A percentile compares a stretch with the other conserved stretches of the same genome.
phyloP scores from a whole-genome alignment of 2,329 filamentous ascomycete species.

The Aspergillus amoenus region DNA sequence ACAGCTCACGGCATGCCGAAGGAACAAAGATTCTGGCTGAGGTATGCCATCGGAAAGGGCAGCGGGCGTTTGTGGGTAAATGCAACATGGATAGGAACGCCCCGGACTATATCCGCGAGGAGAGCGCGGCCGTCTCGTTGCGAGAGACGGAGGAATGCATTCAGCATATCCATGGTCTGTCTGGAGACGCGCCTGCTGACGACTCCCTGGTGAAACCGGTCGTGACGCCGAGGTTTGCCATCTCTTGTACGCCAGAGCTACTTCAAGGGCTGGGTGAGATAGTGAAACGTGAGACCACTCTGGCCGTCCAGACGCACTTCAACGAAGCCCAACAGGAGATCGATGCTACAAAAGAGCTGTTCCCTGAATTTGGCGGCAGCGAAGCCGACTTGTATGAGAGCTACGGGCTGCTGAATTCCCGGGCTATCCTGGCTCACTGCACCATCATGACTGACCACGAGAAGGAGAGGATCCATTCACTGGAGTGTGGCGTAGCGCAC shows the following conservation, averaged over 20 bases:
- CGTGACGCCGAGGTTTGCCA: conserved; percentile 61
- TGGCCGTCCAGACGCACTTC: conserved; percentile 67
- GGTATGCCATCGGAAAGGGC: conserved; percentile 31
- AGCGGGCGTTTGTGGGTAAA: conserved; percentile 38
- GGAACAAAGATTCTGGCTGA: conserved; percentile 35
- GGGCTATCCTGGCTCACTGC: conserved; percentile 66
- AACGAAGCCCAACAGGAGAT: conserved; percentile 65
- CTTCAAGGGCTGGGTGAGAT: conserved; percentile 58
- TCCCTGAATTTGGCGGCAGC: conserved; percentile 52
- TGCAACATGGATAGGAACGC: conserved; percentile 40
- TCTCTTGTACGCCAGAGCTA: conserved; percentile 57
- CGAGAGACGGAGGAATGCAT: conserved; percentile 53
- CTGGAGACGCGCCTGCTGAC: conserved; percentile 35
- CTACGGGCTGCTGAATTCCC: conserved; percentile 54
- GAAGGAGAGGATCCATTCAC: conserved; percentile 24
- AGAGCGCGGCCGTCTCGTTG: conserved; percentile 48
- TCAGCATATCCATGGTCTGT: conserved; percentile 47
- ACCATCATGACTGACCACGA: conserved; percentile 62
- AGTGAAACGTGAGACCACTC: conserved; percentile 45
- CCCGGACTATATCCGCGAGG: conserved; percentile 56
- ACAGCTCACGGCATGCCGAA: conserved; percentile 32
- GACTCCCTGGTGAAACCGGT: conserved; percentile 48
- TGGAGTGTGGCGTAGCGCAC: conserved; percentile 61
- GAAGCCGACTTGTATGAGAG: conserved; percentile 61
- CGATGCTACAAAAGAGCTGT: conserved; percentile 53